A percentile compares a stretch with the other conserved stretches of the same genome.
Conservation (phyloP, 2,329 filamentous ascomycete species). For the Fusarium devonianum region DNA sequence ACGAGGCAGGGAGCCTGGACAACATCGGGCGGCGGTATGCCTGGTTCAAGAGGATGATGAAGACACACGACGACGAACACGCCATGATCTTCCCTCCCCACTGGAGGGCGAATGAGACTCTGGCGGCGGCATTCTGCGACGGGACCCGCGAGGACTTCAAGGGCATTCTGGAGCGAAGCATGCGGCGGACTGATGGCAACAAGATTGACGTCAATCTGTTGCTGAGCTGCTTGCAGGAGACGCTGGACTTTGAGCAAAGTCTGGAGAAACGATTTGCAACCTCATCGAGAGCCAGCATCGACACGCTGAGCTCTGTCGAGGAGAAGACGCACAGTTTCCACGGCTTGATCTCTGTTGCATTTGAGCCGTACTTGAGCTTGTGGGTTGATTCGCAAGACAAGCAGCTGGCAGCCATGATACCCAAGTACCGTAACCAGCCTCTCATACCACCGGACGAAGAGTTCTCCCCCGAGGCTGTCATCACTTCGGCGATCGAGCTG, state of each 20-base stretch:
- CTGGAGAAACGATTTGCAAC: slow-evolving; percentile 84
- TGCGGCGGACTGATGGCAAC: slow-evolving; percentile 77
- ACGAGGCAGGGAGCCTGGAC: slow-evolving; percentile 94
- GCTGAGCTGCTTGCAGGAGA: slow-evolving; percentile 90
- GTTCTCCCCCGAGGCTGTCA: slow-evolving; percentile 87
- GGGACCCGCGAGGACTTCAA: slow-evolving; percentile 96
- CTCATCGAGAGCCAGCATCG: slow-evolving; percentile 80
- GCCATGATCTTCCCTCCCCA: slow-evolving; percentile 82
- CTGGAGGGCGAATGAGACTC: slow-evolving; percentile 89
- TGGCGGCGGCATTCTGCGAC: slow-evolving; percentile 93
- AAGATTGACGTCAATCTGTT: slow-evolving; percentile 89
- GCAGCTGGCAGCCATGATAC: slow-evolving; percentile 82
- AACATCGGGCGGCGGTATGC: slow-evolving; percentile 95
- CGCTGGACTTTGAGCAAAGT: slow-evolving; percentile 93
- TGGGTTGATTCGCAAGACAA: slow-evolving; percentile 98
- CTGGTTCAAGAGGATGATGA: slow-evolving; percentile 96
- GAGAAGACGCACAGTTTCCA: slow-evolving; percentile 81
- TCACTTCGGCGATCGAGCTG: slow-evolving; percentile 91
- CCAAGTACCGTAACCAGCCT: slow-evolving; percentile 84
- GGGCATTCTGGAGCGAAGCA: slow-evolving; percentile 86
- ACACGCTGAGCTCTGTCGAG: slow-evolving; percentile 83
- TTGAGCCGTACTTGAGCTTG: slow-evolving; percentile 94
- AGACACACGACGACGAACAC: slow-evolving; percentile 95
- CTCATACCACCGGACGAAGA: slow-evolving; percentile 86
- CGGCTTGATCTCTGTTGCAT: slow-evolving; percentile 92